Evolutionary conservation across 2,329 filamentous ascomycete species (phyloP).

Genomic region (Xylariomycetidae sp.): DNA sequence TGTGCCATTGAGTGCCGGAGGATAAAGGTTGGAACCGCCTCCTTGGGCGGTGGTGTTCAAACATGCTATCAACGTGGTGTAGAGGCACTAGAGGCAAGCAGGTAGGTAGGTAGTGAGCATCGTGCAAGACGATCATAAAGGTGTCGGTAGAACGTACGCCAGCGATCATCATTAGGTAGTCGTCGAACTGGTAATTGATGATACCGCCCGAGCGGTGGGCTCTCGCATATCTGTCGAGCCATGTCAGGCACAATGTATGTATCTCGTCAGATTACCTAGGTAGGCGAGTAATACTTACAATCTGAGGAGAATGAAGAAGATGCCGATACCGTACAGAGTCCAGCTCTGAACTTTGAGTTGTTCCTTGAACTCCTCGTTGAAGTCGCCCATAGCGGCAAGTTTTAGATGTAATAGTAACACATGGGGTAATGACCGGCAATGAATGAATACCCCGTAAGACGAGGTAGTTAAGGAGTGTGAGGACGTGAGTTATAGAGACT

Average conservation of each 20-base stretch:
- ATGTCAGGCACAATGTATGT: neutral
- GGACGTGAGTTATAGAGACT: too few relatives aligned
- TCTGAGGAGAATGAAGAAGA: constrained; percentile 6
- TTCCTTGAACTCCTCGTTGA: constrained; percentile 5
- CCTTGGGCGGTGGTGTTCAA: constrained; percentile 8
- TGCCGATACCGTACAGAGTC: constrained; percentile 9
- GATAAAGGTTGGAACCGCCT: constrained; percentile 17
- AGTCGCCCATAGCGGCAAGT: constrained; percentile 7
- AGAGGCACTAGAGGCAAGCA: constrained; percentile 4
- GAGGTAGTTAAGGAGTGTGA: too few relatives aligned
- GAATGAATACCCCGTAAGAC: too few relatives aligned
- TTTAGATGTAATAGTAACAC: too few relatives aligned
- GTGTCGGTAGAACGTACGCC: constrained; percentile 4
- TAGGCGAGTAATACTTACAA: constrained; percentile 3
- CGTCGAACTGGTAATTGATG: constrained; percentile 5
- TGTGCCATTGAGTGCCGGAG: constrained; percentile 28
- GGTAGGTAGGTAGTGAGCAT: too few relatives aligned
- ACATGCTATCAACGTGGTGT: constrained; percentile 7
- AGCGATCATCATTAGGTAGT: constrained; percentile 8
- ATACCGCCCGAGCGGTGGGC: constrained; percentile 4
- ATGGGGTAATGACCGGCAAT: too few relatives aligned
- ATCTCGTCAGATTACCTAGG: neutral
- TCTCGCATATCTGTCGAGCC: constrained; percentile 3
- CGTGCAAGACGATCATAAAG: too few relatives aligned
- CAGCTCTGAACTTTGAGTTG: constrained; percentile 7